Percentiles rank a stretch among this genome's conserved stretches.
These are phyloP conservation scores for Noccaea bulbosa DNA, from an alignment of 345 rosid species.

Conservation along the genomic window DNA sequence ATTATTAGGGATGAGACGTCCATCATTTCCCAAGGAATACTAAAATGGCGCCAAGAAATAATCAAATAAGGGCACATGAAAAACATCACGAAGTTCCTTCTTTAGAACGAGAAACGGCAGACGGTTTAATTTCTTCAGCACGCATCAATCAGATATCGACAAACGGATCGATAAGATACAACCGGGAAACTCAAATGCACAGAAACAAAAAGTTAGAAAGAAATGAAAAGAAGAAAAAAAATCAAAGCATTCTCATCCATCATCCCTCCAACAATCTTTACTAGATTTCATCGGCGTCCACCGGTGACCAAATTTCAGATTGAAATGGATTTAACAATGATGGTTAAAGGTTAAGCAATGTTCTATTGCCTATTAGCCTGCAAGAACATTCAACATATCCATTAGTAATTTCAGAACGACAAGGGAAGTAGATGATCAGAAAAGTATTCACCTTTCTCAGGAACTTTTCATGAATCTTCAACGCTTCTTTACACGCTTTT, in stretches of 20 bases:
- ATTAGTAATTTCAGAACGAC: neutral
- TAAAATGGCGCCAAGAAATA: neutral
- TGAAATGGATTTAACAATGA: neutral
- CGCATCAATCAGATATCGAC: neutral
- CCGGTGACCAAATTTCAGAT: neutral
- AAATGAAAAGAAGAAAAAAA: conserved; percentile 33
- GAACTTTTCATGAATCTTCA: conserved; percentile 86
- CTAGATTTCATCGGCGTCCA: neutral
- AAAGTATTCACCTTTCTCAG: conserved; percentile 55
- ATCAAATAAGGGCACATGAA: neutral
- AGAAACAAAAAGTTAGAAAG: neutral
- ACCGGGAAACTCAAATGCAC: conserved; percentile 11
- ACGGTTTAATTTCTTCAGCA: conserved; percentile 3
- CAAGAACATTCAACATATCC: conserved; percentile 25
- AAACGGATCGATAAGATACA: neutral
- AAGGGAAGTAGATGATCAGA: conserved; percentile 5
- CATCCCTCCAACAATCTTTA: conserved; percentile 7
- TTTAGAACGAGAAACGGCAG: conserved; percentile 15
- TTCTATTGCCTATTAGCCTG: conserved; percentile 40
- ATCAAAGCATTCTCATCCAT: conserved; percentile 26
- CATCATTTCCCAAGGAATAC: neutral
- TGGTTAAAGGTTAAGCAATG: conserved; percentile 21
- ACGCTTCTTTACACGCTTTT: conserved; percentile 75
- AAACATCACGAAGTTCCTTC: conserved; percentile 24
- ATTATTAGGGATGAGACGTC: neutral